Percentiles rank a stretch among this genome's conserved stretches.
These are phyloP conservation scores for Pezicula rhizophila DNA, from an alignment of 2,329 filamentous ascomycete genomes.

Conservation along the genomic window DNA sequence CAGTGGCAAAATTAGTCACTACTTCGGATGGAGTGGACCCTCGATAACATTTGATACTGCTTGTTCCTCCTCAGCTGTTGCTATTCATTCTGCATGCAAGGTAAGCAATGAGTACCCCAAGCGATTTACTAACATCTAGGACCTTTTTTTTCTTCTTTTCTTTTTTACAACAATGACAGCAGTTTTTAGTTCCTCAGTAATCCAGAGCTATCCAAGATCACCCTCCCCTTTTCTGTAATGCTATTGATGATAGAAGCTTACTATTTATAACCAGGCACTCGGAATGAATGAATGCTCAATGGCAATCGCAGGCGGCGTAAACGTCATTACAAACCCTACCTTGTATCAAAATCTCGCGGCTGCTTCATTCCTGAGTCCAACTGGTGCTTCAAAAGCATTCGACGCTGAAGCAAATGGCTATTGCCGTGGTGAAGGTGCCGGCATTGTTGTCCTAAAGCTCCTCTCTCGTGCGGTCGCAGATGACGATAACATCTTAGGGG, in stretches of 20 bases:
- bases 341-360: constrained; percentile 7
- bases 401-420: constrained; percentile 44
- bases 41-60: constrained; percentile 27
- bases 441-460: constrained; percentile 39
- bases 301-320: constrained; percentile 21
- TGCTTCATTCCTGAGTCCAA: constrained; percentile 12
- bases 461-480: constrained; percentile 40
- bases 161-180: no score
- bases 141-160: no score
- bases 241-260: no score
- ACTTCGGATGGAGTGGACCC: constrained; percentile 33
- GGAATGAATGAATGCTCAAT: constrained; percentile 14
- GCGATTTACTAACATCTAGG: no score
- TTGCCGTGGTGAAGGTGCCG: constrained; percentile 41
- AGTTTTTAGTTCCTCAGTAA: no score
- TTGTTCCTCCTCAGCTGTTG: constrained; percentile 28
- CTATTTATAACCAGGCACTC: constrained; percentile 3
- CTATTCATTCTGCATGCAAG: constrained; percentile 32
- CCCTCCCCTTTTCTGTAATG: no score
- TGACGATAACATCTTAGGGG: constrained; percentile 38
- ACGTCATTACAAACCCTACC: constrained; percentile 16
- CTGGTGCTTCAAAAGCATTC: constrained; percentile 39
- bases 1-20: constrained; percentile 20
- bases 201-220: no score
- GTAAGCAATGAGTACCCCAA: background rate